phyloP scores from a whole-genome alignment of 2,329 filamentous ascomycete species.

The Chaetothyriales sp. region DNA sequence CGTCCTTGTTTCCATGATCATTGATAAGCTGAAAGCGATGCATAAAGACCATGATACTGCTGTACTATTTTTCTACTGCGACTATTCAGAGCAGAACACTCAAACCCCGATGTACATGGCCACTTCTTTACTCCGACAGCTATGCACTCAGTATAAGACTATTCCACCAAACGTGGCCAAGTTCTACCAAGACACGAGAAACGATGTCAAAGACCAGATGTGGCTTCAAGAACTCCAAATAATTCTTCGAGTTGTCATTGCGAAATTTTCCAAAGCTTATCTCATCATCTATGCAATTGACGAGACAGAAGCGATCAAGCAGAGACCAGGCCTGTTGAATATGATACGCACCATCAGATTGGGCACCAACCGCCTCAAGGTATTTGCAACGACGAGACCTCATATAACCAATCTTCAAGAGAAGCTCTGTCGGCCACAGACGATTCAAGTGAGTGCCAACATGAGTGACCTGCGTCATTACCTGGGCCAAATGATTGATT shows the following conservation, averaged over 20 bases:
- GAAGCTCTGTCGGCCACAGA: constrained; percentile 8
- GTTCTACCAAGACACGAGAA: constrained; percentile 16
- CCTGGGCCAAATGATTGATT: constrained; percentile 15
- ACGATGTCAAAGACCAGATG: constrained; percentile 9
- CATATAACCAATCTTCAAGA: constrained; percentile 7
- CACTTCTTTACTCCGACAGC: constrained; percentile 19
- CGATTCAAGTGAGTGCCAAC: constrained; percentile 11
- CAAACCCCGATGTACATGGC: constrained; percentile 15
- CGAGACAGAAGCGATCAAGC: constrained; percentile 16
- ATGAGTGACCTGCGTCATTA: constrained; percentile 16
- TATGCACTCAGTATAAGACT: constrained; percentile 8
- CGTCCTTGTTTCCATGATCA: constrained; percentile 15
- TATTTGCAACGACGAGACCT: constrained; percentile 16
- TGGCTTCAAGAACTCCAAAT: constrained; percentile 15
- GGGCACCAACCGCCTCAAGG: constrained; percentile 3
- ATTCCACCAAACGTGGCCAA: constrained; percentile 17
- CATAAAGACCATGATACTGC: constrained; percentile 7
- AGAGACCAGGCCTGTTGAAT: constrained; percentile 12
- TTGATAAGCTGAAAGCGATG: constrained; percentile 14
- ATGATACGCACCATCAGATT: constrained; percentile 11
- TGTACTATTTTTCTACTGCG: constrained; percentile 22
- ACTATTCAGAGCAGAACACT: constrained; percentile 20
- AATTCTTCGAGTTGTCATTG: constrained; percentile 11
- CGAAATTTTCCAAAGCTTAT: constrained; percentile 13
- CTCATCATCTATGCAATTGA: constrained; percentile 21